Evolutionary conservation across 73 alveolate genomes (phyloP).

Genomic region (Uronychia binucleata): DNA sequence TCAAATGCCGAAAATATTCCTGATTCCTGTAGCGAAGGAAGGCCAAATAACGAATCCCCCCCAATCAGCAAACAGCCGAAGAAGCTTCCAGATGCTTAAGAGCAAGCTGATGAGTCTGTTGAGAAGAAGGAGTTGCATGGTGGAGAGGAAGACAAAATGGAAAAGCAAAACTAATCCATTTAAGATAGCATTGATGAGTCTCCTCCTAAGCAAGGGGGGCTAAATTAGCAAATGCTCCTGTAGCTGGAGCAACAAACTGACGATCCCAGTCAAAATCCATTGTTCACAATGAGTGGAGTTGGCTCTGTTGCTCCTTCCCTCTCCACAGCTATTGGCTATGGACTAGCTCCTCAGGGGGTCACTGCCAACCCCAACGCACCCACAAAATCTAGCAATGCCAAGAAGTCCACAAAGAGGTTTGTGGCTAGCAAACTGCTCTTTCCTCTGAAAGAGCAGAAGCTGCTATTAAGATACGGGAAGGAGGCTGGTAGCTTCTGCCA

Average conservation of each 20-base stretch:
- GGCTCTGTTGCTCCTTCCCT: background rate
- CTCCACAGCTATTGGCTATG: background rate
- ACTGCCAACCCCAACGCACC: slow-evolving; percentile 14
- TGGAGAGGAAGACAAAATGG: background rate
- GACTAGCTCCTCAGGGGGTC: background rate
- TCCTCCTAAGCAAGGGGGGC: background rate
- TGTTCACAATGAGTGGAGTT: background rate
- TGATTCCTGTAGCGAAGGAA: background rate
- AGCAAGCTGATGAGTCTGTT: background rate
- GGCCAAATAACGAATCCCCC: background rate
- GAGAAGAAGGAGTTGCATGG: background rate
- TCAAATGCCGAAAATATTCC: no score
- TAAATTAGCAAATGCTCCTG: background rate
- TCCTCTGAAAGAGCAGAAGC: slow-evolving; percentile 31
- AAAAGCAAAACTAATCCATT: background rate
- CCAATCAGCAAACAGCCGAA: no score
- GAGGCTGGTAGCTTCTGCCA: slow-evolving; percentile 41
- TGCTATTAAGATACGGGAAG: slow-evolving; percentile 22
- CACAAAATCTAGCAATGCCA: slow-evolving; percentile 3
- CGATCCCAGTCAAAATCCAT: background rate
- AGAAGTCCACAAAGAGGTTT: slow-evolving; percentile 7
- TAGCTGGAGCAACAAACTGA: background rate
- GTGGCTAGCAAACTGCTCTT: slow-evolving; percentile 24
- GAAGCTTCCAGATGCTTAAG: no score
- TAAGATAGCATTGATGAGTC: background rate